A percentile compares a stretch with the other conserved stretches of the same genome.
These are phyloP conservation scores for Priceomyces melissophilus DNA, from an alignment of 805 yeast species.

Conservation along the genomic window DNA sequence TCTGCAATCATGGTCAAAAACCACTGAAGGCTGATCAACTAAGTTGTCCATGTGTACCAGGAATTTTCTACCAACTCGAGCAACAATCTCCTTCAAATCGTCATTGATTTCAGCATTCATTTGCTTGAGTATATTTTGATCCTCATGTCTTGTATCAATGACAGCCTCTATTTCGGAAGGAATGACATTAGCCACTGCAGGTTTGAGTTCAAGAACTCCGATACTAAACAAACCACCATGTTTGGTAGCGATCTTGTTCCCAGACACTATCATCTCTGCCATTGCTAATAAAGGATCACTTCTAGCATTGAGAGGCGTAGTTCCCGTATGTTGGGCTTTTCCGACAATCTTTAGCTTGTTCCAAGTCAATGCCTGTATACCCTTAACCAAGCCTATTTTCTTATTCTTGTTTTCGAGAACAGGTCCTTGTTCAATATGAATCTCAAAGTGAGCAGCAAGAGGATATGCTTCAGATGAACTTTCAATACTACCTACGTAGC, in stretches of 20 bases:
- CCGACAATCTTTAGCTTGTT: constrained; percentile 52
- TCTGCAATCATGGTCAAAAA: constrained; percentile 52
- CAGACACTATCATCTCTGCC: constrained; percentile 52
- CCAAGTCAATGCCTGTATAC: constrained; percentile 69
- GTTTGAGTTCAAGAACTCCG: constrained; percentile 55
- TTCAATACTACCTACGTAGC: constrained; percentile 52
- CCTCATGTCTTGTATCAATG: constrained; percentile 54
- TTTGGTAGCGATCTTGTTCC: constrained; percentile 52
- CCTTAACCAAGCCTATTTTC: constrained; percentile 61
- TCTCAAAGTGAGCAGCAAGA: constrained; percentile 65
- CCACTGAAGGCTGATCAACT: constrained; percentile 48
- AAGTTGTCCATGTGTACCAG: constrained; percentile 41
- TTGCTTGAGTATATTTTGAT: constrained; percentile 37
- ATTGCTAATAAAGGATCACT: constrained; percentile 61
- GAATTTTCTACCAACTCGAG: constrained; percentile 27
- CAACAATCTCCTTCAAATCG: constrained; percentile 34
- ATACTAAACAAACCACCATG: constrained; percentile 55
- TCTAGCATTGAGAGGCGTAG: constrained; percentile 62
- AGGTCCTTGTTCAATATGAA: constrained; percentile 79
- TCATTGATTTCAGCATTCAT: constrained; percentile 38
- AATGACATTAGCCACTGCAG: constrained; percentile 64
- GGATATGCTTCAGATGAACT: constrained; percentile 51
- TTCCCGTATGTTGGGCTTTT: constrained; percentile 69
- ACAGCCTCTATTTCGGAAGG: constrained; percentile 60
- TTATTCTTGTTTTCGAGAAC: constrained; percentile 53